phyloP scores from a whole-genome alignment of 2,329 filamentous ascomycete genomes.

The Aspergillus oerlinghausenensis region DNA sequence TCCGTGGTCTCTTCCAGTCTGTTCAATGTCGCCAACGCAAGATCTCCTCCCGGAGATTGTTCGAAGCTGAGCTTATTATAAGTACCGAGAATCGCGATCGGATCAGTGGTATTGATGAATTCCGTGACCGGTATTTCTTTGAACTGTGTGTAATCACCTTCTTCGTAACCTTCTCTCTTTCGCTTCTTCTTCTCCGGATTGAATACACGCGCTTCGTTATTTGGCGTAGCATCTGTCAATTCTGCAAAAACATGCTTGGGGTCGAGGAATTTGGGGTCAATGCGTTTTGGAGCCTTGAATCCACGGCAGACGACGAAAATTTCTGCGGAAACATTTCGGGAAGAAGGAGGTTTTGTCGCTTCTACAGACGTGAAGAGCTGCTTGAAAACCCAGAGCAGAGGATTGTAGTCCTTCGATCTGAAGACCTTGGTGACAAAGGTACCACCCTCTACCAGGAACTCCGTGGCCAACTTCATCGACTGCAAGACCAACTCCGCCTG shows the following conservation, averaged over 20 bases:
- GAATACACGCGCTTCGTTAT: constrained; percentile 97
- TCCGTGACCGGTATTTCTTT: constrained; percentile 85
- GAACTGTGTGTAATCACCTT: constrained; percentile 88
- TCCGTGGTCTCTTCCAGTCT: constrained; percentile 81
- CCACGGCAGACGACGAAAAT: constrained; percentile 97
- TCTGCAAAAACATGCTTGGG: constrained; percentile 88
- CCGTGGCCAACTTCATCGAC: constrained; percentile 86
- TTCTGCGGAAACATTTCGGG: constrained; percentile 92
- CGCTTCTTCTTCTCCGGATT: constrained; percentile 97
- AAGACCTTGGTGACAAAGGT: constrained; percentile 98
- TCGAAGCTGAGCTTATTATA: constrained; percentile 81
- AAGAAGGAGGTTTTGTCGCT: constrained; percentile 94
- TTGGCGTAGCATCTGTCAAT: constrained; percentile 75
- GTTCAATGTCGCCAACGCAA: constrained; percentile 79
- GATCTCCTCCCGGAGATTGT: constrained; percentile 73
- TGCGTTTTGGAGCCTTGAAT: constrained; percentile 88
- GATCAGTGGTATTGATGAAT: constrained; percentile 89
- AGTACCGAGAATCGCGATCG: constrained; percentile 83
- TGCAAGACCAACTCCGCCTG: constrained; percentile 91
- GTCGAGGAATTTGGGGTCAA: constrained; percentile 91
- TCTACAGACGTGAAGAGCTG: constrained; percentile 94
- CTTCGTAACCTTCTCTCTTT: constrained; percentile 95
- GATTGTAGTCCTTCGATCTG: constrained; percentile 93
- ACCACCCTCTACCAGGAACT: constrained; percentile 84
- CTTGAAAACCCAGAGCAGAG: constrained; percentile 94